These are phyloP conservation scores for Scheffersomyces cryptocercus DNA, from an alignment of 1,139 yeast genomes.

Conservation along the genomic window DNA sequence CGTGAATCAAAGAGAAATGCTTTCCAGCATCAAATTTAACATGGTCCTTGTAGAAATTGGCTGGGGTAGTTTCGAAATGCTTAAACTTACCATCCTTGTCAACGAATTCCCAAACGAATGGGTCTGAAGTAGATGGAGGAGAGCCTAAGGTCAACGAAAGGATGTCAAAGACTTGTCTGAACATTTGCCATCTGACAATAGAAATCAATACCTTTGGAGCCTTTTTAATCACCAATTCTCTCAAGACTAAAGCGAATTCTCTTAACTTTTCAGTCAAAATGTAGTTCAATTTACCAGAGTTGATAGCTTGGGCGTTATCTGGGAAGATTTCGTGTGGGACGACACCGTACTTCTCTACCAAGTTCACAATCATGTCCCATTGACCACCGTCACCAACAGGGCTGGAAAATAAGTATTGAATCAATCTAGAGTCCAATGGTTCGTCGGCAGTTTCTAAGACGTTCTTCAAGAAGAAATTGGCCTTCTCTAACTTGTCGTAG, in stretches of 20 bases:
- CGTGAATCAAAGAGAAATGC: slow-evolving; percentile 70
- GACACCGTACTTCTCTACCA: slow-evolving; percentile 74
- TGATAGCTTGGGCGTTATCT: slow-evolving; percentile 66
- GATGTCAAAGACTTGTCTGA: slow-evolving; percentile 62
- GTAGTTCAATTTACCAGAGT: slow-evolving; percentile 58
- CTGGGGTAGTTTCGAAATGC: slow-evolving; percentile 57
- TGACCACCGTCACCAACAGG: slow-evolving; percentile 87
- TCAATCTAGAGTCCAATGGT: slow-evolving; percentile 65
- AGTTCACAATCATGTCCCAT: slow-evolving; percentile 76
- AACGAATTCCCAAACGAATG: slow-evolving; percentile 69
- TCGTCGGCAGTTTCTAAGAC: slow-evolving; percentile 65
- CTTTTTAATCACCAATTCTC: slow-evolving; percentile 42
- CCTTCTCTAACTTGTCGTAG: slow-evolving; percentile 74
- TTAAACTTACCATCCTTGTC: slow-evolving; percentile 71
- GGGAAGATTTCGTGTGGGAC: slow-evolving; percentile 75
- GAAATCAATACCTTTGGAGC: slow-evolving; percentile 20
- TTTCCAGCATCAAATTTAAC: slow-evolving; percentile 53
- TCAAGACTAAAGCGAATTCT: slow-evolving; percentile 69
- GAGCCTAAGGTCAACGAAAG: slow-evolving; percentile 69
- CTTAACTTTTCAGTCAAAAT: slow-evolving; percentile 67
- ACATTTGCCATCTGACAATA: slow-evolving; percentile 47
- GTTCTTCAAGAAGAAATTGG: slow-evolving; percentile 76
- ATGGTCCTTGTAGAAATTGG: slow-evolving; percentile 58
- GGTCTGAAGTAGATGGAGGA: slow-evolving; percentile 72
- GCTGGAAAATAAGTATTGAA: slow-evolving; percentile 58